Evolutionary conservation across 2,329 filamentous ascomycete species (phyloP).

Genomic region (Dothistroma pini): DNA sequence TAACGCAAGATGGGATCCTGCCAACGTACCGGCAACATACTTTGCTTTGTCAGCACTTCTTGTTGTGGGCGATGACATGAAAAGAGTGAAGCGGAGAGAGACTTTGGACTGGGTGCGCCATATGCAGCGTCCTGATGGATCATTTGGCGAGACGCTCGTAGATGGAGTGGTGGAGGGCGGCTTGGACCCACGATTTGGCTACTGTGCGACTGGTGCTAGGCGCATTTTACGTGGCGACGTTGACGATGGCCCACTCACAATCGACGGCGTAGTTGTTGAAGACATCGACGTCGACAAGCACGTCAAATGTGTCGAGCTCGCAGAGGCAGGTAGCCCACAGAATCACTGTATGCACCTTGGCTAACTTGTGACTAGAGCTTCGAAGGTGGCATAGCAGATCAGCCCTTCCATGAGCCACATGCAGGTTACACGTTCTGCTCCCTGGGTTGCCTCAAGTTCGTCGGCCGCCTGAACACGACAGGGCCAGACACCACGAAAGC

Average conservation of each 20-base stretch:
- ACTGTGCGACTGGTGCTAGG: constrained; percentile 74
- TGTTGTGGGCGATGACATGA: constrained; percentile 57
- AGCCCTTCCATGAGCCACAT: constrained; percentile 76
- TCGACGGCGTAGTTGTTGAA: constrained; percentile 53
- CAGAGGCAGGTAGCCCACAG: constrained; percentile 42
- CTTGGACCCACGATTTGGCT: constrained; percentile 82
- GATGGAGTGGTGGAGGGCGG: constrained; percentile 66
- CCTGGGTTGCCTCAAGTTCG: constrained; percentile 69
- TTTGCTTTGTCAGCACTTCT: constrained; percentile 78
- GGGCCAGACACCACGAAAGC: constrained; percentile 4
- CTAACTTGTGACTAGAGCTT: constrained; percentile 60
- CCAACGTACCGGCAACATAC: constrained; percentile 82
- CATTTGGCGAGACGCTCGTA: constrained; percentile 79
- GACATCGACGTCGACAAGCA: constrained; percentile 74
- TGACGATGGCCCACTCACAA: constrained; percentile 50
- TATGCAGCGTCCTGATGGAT: constrained; percentile 79
- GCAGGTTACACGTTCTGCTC: constrained; percentile 91
- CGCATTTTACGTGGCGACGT: constrained; percentile 63
- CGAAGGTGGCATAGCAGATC: constrained; percentile 80
- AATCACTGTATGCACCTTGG: not conserved
- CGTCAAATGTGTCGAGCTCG: constrained; percentile 65
- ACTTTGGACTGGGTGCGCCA: constrained; percentile 70
- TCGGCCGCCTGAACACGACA: constrained; percentile 55
- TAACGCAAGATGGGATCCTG: constrained; percentile 63
- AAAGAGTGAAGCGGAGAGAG: constrained; percentile 62